Base-by-base conservation (phyloP, 768 basidiomycete species). In the Infundibulicybe gibba region DNA sequence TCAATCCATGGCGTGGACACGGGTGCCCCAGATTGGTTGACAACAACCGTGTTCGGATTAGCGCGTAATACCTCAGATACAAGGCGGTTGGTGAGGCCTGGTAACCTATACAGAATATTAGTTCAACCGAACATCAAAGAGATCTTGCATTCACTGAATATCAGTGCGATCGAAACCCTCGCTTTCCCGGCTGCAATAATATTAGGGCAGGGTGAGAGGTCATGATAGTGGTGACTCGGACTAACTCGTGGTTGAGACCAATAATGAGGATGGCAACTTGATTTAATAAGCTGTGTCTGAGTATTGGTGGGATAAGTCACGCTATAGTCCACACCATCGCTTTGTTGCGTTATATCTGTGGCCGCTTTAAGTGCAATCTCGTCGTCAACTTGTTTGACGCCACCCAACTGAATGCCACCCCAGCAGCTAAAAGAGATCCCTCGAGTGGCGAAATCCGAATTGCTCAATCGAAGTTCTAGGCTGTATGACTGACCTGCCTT, bases 191-290 rank as follows among this genome's bases (percentile, higher is more conserved):
- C 64, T 64, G 42, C 20, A 15, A 41, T 41, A 15, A 37, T 38
- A 41, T 42, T 33, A 49, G 20, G 14, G 32, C 15, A 10, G n/a
- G n/a, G 11, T 19, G 40, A 13, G 19, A 17, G 2, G 19, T 17
- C 14, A 32, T 10, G 31, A 12, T n/a, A n/a, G n/a, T 25, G 25
- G 25, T 8, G 5, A 61, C 68, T 6, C 44, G n/a, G n/a, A n/a
- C n/a, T n/a, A n/a, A 79, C 68, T 81, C 80, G 32, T 76, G 68
- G 57, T 80, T 82, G 35, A 80, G 60, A 5, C 80, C 81, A 44
- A 81, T 60, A 11, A 83, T 69, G 21, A 82, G 57, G 37, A 80
- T 65, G 0, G 63, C 67, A 16, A 68, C 76, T 76, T 43, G 31
- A 20, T 53, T 20, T 43, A 40, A 25, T 20, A 3, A n/a, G 39